phyloP scores from a whole-genome alignment of 1,284 basidiomycete species.

The Marasmius tenuissimus region DNA sequence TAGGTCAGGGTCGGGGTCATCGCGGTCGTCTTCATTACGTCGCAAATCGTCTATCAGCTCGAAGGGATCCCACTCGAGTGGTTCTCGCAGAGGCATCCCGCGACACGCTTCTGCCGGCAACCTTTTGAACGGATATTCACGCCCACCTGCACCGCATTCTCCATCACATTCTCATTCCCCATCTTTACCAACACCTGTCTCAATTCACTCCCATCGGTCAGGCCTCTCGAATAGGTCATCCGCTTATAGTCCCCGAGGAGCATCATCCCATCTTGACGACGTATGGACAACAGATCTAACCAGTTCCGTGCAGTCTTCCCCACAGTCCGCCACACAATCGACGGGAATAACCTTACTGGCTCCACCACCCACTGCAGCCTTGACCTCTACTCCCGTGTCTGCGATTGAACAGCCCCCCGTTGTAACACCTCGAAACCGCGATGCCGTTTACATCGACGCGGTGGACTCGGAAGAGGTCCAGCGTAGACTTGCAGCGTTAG shows the following conservation, averaged over 20 bases:
- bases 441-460: neutral
- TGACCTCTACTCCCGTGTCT: neutral
- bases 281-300: neutral
- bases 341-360: neutral
- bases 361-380: neutral
- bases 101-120: neutral
- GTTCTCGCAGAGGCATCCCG: neutral
- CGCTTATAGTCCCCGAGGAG: neutral
- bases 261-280: neutral
- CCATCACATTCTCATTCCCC: neutral
- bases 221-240: neutral
- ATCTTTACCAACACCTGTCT: neutral
- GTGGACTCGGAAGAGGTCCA: neutral
- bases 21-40: neutral
- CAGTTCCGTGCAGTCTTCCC: neutral
- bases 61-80: neutral
- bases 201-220: neutral
- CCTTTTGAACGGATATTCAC: neutral
- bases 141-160: neutral
- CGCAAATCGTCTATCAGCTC: neutral
- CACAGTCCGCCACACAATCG: neutral
- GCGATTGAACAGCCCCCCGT: neutral
- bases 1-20: neutral
- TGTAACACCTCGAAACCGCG: neutral
- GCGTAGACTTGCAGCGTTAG: neutral